Evolutionary conservation across 2,329 filamentous ascomycete genomes (phyloP).

Genomic region (Ophiostoma angusticollis): DNA sequence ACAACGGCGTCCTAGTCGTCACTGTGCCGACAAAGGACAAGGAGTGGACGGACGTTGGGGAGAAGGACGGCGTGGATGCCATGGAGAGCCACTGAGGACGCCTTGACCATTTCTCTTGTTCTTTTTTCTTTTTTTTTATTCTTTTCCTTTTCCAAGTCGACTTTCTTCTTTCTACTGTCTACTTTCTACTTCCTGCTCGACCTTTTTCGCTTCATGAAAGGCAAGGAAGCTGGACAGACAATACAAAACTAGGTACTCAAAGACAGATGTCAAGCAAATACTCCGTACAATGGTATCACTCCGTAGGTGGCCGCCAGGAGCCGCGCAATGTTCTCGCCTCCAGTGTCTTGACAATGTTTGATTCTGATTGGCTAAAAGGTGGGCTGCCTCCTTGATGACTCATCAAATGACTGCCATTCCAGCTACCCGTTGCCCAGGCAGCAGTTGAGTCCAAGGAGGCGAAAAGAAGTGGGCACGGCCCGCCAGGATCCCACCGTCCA

Average conservation of each 20-base stretch:
- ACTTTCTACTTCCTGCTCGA: background rate
- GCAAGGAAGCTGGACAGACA: too few species aligned
- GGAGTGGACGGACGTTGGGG: slow-evolving; percentile 50
- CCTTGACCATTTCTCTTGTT: background rate
- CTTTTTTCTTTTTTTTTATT: background rate
- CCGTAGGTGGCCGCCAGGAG: background rate
- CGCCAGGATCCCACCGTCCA: slow-evolving; percentile 2
- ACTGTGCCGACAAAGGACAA: slow-evolving; percentile 55
- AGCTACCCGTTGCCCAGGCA: too few species aligned
- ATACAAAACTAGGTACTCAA: too few species aligned
- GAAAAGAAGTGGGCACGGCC: too few species aligned
- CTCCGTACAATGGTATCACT: too few species aligned
- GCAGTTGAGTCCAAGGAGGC: too few species aligned
- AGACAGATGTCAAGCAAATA: too few species aligned
- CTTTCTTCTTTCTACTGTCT: background rate
- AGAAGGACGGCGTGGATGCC: too few species aligned
- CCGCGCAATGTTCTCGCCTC: background rate
- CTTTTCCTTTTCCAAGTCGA: background rate
- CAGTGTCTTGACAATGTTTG: slow-evolving; percentile 1
- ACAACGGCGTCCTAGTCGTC: slow-evolving; percentile 65
- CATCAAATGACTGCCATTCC: background rate
- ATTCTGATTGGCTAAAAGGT: slow-evolving; percentile 2
- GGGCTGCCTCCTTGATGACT: background rate
- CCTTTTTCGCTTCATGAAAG: background rate
- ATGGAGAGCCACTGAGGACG: background rate